These are phyloP conservation scores for Phlebiopsis gigantea DNA, from an alignment of 768 basidiomycete genomes.

Conservation along the genomic window DNA sequence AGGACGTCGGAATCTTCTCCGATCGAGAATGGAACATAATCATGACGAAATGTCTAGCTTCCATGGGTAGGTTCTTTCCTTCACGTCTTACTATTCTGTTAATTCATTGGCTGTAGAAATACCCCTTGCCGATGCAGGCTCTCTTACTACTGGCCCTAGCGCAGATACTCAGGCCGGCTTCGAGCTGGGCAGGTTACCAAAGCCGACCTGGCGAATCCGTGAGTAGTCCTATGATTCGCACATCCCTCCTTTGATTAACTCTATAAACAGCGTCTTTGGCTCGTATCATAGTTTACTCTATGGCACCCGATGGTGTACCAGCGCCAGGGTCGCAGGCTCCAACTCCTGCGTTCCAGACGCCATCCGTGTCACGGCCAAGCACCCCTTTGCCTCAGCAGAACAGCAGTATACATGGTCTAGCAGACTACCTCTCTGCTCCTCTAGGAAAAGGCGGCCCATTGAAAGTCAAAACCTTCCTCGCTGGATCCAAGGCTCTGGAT, in stretches of 20 bases:
- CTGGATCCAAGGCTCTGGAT: constrained; percentile 79
- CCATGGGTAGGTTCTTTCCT: constrained; percentile 55
- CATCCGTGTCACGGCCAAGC: constrained; percentile 55
- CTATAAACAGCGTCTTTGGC: constrained; percentile 62
- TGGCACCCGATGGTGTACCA: constrained; percentile 61
- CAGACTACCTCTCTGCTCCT: constrained; percentile 57
- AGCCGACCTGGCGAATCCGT: constrained; percentile 72
- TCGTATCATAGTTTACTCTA: constrained; percentile 83
- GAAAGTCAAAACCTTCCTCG: constrained; percentile 58
- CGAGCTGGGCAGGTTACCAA: constrained; percentile 68
- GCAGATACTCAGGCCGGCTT: constrained; percentile 71
- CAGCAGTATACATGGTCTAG: constrained; percentile 25
- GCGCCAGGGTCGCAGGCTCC: constrained; percentile 54
- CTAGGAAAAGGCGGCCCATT: constrained; percentile 40
- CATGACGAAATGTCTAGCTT: constrained; percentile 84
- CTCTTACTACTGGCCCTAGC: constrained; percentile 68
- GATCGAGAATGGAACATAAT: constrained; percentile 80
- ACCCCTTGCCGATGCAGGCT: constrained; percentile 66
- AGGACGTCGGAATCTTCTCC: constrained; percentile 74
- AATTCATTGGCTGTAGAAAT: constrained; percentile 43
- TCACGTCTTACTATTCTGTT: background rate
- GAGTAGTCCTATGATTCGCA: constrained; percentile 22
- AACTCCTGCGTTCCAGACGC: constrained; percentile 68
- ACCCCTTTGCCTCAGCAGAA: constrained; percentile 44
- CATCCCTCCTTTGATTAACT: constrained; percentile 8